These are phyloP conservation scores for Saccharomycopsis sp. DNA, from an alignment of 805 yeast genomes.

Conservation along the genomic window DNA sequence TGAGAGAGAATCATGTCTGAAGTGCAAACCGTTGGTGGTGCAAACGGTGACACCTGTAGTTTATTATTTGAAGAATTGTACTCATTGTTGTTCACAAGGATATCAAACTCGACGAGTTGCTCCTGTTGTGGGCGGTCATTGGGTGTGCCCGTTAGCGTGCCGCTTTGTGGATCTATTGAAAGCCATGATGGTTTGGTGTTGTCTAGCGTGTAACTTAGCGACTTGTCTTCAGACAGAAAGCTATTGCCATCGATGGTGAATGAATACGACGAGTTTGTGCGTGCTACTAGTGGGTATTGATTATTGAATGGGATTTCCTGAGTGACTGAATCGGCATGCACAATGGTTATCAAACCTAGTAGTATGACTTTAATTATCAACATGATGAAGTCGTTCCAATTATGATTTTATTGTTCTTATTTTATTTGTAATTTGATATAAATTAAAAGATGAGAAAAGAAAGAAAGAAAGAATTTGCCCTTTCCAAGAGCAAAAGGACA, in stretches of 20 bases:
- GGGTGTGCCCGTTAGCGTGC: constrained; percentile 58
- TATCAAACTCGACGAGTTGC: constrained; percentile 32
- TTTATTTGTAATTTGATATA: too few species aligned
- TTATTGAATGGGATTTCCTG: constrained; percentile 75
- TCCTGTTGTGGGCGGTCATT: not conserved
- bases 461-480: too few species aligned
- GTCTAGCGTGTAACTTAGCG: too few species aligned
- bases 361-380: too few species aligned
- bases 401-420: too few species aligned
- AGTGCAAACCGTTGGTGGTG: constrained; percentile 44
- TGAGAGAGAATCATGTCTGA: constrained; percentile 39
- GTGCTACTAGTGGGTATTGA: constrained; percentile 85
- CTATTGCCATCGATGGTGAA: too few species aligned
- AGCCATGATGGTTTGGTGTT: constrained; percentile 93
- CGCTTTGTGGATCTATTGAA: constrained; percentile 49
- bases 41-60: constrained; percentile 49
- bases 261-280: constrained; percentile 49
- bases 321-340: too few species aligned
- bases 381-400: too few species aligned
- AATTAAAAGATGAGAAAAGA: too few species aligned
- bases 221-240: too few species aligned
- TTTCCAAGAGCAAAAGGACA: too few species aligned
- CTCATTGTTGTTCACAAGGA: constrained; percentile 55
- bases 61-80: constrained; percentile 33
- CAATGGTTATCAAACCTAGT: too few species aligned